Conservation (phyloP, 2,329 filamentous ascomycete species). For the Calycina herbarum region DNA sequence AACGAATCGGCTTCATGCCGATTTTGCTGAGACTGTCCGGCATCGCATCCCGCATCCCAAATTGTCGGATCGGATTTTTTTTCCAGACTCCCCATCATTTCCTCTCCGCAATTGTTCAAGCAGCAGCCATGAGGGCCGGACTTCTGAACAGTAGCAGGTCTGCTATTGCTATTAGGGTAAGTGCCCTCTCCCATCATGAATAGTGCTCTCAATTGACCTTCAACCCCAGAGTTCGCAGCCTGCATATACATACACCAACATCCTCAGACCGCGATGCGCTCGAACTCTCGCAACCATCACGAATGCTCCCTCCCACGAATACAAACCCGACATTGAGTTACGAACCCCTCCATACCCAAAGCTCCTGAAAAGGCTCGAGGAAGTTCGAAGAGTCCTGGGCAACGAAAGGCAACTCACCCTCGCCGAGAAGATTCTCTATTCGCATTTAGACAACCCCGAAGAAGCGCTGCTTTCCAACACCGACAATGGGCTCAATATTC, state of each 20-base stretch:
- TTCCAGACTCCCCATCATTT: background rate
- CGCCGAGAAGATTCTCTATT: conserved; percentile 97
- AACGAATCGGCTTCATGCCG: too few relatives aligned
- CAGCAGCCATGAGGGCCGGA: conserved; percentile 34
- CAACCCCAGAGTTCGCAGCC: conserved; percentile 24
- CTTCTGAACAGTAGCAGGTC: conserved; percentile 36
- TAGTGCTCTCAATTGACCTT: conserved; percentile 24
- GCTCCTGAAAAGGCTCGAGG: conserved; percentile 72
- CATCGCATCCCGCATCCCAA: background rate
- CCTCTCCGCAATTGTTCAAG: conserved; percentile 10
- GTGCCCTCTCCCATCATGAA: background rate
- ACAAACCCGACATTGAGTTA: conserved; percentile 34
- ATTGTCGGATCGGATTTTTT: background rate
- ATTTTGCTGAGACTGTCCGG: too few relatives aligned
- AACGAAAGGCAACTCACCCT: conserved; percentile 68
- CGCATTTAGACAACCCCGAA: conserved; percentile 86
- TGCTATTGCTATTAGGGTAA: conserved; percentile 37
- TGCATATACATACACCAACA: conserved; percentile 4
- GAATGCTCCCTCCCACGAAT: conserved; percentile 22
- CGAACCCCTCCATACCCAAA: conserved; percentile 73
- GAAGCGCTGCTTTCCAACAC: conserved; percentile 83
- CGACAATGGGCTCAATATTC: conserved; percentile 78
- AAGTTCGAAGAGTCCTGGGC: conserved; percentile 74
- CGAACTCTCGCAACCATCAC: conserved; percentile 35
- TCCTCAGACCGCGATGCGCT: conserved; percentile 24